Base-by-base conservation (phyloP, 78 protist species). In the Mastigamoeba balamuthi region DNA sequence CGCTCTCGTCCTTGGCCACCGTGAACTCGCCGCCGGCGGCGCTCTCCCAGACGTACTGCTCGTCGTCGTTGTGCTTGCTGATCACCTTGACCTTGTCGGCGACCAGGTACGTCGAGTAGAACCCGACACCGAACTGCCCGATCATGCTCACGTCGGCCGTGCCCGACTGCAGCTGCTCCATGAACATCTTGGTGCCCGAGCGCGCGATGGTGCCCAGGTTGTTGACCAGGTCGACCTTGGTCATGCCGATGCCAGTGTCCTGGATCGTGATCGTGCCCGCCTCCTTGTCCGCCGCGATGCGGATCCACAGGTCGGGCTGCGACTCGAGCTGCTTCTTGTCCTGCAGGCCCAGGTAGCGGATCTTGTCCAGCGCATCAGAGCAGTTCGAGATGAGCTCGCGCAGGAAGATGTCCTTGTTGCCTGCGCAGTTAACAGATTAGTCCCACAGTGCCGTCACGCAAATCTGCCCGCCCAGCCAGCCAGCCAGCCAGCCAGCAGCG, bases 111-210 rank as follows among this genome's bases (percentile, higher is more conserved):
- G 99, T 98, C 38, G 99, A 95, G 94, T 98, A 98, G 97, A 98
- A 98, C 38, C 99, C 99, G 66, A 98, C 99, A 88, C 99, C 99
- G 81, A 99, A 99, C 85, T 99, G 99, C 25, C 99, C 99, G 64
- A 99, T 99, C 96, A 97, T 91, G 80, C 83, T 58, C 23, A 97
- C 81, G 81, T 96, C 99, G 8, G 97, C 98, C 23, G 94, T 94
- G 36, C 99, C 99, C 23, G 89, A 85, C 65, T 72, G 66, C 36
- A 95, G 80, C 27, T 95, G 96, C 85, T 97, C 98, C 97, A 99
- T 91, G 88, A 97, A 97, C 25, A 75, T 79, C 88, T 94, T 94
- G 52, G 99, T 97, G 70, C 99, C 99, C 4, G 99, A 97, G 76
- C 84, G 80, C 40, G 99, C 99, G 76, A 99, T 96, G 69, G 99